Base-by-base conservation (phyloP, 441 rosid species). In the Erodium trifolium region DNA sequence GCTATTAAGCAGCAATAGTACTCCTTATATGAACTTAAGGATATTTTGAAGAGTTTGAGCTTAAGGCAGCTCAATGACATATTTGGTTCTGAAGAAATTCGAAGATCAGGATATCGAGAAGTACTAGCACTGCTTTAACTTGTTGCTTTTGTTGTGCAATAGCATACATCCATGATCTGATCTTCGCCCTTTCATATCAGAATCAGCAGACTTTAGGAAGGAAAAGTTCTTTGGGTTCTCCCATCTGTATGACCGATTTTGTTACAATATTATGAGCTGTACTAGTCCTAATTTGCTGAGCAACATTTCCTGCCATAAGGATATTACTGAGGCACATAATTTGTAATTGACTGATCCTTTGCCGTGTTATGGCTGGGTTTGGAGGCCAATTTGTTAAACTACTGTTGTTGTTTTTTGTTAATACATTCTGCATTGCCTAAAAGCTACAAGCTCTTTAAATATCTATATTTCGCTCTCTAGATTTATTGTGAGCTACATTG, bases 331-430 rank as follows among this genome's bases (percentile, higher is more conserved):
- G 74, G 57, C 67, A 29, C 78, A 60, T 63, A 39, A 71, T 72
- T 67, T 82, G 78, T 79, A 70, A 66, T 76, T 71, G 76, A 72
- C 69, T 51, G 67, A n/a, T 67, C 55, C 55, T 75, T 75, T 72
- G 55, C 67, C 66, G 71, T 59, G 67, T 67, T 51, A 70, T 66
- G 60, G 17, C 31, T 63, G 68, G 67, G 14, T 70, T 41, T 47
- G 35, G 71, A 73, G 78, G 72, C 69, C 66, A 68, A 66, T 66
- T 71, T 60, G 62, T 73, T 43, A 64, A 35, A 70, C 70, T 67
- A 69, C 59, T 76, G 45, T 68, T 64, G 27, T 66, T 34, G 37
- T 67, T 70, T 62, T 57, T 73, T 64, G 31, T 68, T 69, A 70
- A 74, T 63, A 63, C 65, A 73, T 16, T 67, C 67, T 73, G 75